phyloP scores from a whole-genome alignment of 768 basidiomycete species.

The Pisolithus tinctorius region DNA sequence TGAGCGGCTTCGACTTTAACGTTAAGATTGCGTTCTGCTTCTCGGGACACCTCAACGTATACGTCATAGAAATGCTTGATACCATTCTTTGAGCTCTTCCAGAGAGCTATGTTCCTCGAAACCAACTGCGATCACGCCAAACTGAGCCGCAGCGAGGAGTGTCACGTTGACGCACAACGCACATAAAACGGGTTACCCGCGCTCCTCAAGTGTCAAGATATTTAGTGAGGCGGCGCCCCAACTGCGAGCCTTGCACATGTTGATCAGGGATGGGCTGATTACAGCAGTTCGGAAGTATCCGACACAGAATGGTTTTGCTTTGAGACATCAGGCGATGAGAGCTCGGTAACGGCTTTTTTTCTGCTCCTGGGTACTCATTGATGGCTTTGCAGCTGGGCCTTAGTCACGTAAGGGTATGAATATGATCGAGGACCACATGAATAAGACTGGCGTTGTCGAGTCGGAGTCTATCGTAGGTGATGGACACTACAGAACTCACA shows the following conservation, averaged over 20 bases:
- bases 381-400: conserved; percentile 48
- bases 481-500: conserved; percentile 71
- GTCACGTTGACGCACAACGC: background rate
- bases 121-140: conserved; percentile 84
- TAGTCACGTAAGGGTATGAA: conserved; percentile 61
- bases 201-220: conserved; percentile 99
- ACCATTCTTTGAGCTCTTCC: conserved; percentile 77
- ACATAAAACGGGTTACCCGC: conserved; percentile 49
- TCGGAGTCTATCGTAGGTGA: conserved; percentile 69
- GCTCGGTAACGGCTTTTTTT: conserved; percentile 88
- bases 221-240: conserved; percentile 91
- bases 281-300: conserved; percentile 95
- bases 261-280: conserved; percentile 90
- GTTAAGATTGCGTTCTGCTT: conserved; percentile 41
- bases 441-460: conserved; percentile 59
- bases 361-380: conserved; percentile 66
- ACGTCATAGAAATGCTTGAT: conserved; percentile 94
- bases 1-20: conserved; percentile 57
- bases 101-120: conserved; percentile 84
- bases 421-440: conserved; percentile 61
- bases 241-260: conserved; percentile 86
- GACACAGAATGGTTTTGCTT: conserved; percentile 93
- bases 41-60: conserved; percentile 91
- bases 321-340: conserved; percentile 86
- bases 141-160: conserved; percentile 32